Percentiles rank a stretch among this genome's conserved stretches.
phyloP scores from a whole-genome alignment of 495 filamentous ascomycete genomes.

The Peziza echinospora region DNA sequence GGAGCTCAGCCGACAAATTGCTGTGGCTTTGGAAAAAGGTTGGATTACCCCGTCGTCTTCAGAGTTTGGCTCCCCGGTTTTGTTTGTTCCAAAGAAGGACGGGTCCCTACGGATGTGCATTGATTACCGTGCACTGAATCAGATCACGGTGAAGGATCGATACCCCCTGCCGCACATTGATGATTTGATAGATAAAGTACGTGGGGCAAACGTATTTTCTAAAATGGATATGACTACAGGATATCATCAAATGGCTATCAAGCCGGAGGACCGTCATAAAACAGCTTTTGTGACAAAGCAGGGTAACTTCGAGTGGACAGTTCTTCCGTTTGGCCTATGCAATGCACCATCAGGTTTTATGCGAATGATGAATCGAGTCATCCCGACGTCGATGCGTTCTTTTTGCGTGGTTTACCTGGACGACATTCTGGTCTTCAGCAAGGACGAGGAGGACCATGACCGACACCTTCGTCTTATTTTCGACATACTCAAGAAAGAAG shows the following conservation, averaged over 20 bases:
- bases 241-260: constrained; percentile 13
- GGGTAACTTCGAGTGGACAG: constrained; percentile 1
- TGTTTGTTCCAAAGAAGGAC: neutral
- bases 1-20: neutral
- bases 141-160: constrained; percentile 23
- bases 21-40: neutral
- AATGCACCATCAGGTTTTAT: constrained; percentile 16
- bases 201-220: constrained; percentile 9
- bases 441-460: neutral
- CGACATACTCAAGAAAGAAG: no score
- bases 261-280: constrained; percentile 12
- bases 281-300: constrained; percentile 16
- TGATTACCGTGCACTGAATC: constrained; percentile 26
- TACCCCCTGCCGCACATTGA: constrained; percentile 27
- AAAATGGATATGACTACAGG: constrained; percentile 1
- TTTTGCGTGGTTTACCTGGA: no score
- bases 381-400: no score
- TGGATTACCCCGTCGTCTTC: neutral
- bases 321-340: constrained; percentile 11
- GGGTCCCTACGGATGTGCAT: constrained; percentile 21
- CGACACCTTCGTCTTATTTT: neutral
- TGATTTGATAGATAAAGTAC: constrained; percentile 21
- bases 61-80: neutral
- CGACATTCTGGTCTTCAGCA: neutral
- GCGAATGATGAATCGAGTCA: constrained; percentile 18